Evolutionary conservation across 805 yeast genomes (phyloP).

Genomic region (Candida loeiensis): DNA sequence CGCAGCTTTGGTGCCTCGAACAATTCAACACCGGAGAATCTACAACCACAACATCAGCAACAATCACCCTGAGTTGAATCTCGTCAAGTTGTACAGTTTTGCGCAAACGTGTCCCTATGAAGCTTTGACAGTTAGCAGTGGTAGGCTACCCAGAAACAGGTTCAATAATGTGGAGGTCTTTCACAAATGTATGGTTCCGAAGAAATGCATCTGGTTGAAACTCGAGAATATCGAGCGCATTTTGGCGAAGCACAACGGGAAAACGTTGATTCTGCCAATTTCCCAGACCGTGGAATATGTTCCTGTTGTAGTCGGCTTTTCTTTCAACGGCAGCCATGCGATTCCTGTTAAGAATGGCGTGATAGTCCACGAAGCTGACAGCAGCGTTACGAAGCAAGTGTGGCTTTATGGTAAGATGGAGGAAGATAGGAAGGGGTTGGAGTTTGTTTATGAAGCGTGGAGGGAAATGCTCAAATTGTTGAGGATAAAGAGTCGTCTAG

Average conservation of each 20-base stretch:
- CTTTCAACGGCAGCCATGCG: conserved; percentile 22
- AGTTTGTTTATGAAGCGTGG: conserved; percentile 13
- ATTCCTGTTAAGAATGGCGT: conserved; percentile 29
- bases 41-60: conserved; percentile 17
- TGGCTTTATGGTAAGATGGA: conserved; percentile 24
- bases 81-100: conserved; percentile 23
- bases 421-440: conserved; percentile 3
- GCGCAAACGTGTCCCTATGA: conserved; percentile 28
- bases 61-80: conserved; percentile 17
- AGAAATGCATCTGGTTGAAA: conserved; percentile 26
- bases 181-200: conserved; percentile 28
- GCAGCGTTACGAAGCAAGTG: conserved; percentile 16
- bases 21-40: conserved; percentile 19
- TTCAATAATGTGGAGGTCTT: conserved; percentile 33
- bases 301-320: conserved; percentile 32
- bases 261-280: conserved; percentile 6
- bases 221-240: conserved; percentile 20
- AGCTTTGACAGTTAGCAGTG: conserved; percentile 11
- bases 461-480: conserved; percentile 9
- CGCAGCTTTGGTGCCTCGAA: conserved; percentile 18
- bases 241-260: conserved; percentile 12
- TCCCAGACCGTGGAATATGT: conserved; percentile 18
- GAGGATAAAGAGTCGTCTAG: conserved; percentile 16
- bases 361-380: conserved; percentile 19
- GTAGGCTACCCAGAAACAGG: conserved; percentile 23